Evolutionary conservation across 2,329 filamentous ascomycete genomes (phyloP).

Genomic region (Aureobasidium sp.): DNA sequence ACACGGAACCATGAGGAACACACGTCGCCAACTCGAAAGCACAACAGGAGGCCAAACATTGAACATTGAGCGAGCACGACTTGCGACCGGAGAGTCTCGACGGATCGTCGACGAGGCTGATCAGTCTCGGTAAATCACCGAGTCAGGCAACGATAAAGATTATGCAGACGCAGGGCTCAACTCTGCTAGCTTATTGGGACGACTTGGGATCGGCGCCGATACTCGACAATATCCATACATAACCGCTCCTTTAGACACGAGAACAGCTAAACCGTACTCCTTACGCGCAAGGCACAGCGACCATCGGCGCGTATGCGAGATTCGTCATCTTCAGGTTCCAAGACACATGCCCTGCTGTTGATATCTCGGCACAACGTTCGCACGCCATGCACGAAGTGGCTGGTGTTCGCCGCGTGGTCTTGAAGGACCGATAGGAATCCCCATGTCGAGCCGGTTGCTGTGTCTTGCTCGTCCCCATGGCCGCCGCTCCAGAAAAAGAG

Average conservation of each 20-base stretch:
- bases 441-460: neutral
- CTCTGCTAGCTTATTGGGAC: conserved; percentile 10
- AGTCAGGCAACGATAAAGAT: conserved; percentile 4
- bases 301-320: neutral
- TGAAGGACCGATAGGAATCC: conserved; percentile 4
- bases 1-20: neutral
- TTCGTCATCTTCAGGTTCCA: neutral
- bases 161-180: conserved; percentile 6
- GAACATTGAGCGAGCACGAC: conserved; percentile 1
- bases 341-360: neutral
- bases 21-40: neutral
- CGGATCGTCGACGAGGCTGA: neutral
- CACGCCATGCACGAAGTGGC: neutral
- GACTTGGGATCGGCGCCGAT: neutral
- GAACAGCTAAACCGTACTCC: neutral
- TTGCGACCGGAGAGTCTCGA: neutral
- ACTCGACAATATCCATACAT: conserved; percentile 1
- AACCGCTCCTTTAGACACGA: neutral
- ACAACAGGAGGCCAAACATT: neutral
- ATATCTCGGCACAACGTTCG: neutral
- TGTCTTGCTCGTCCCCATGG: neutral
- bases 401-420: neutral
- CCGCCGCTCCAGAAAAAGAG: neutral
- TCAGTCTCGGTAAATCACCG: neutral
- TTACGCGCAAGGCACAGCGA: neutral